phyloP scores from a whole-genome alignment of 768 basidiomycete genomes.

The Phlegmacium glaucopus region DNA sequence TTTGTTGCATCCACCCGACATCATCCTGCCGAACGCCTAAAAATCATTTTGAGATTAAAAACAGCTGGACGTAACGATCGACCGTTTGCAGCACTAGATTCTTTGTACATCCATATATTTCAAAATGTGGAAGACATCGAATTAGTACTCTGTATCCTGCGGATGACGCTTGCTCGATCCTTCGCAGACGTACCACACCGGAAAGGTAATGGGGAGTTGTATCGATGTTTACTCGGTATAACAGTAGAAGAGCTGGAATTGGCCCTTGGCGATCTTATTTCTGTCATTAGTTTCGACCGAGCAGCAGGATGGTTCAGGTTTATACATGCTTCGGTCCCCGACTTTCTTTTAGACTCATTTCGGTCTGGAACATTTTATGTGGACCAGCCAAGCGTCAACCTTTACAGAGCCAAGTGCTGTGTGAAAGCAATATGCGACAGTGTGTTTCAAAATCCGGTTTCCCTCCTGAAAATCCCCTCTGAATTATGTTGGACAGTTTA shows the following conservation, averaged over 20 bases:
- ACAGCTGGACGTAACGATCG: too few species aligned
- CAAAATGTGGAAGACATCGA: too few species aligned
- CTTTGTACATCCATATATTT: too few species aligned
- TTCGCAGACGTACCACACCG: too few species aligned
- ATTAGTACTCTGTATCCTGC: too few species aligned
- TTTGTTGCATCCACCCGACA: neutral
- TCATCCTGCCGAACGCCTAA: neutral
- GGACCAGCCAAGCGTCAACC: neutral
- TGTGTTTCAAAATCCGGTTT: neutral
- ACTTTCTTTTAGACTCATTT: neutral
- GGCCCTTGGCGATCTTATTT: neutral
- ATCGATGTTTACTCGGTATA: too few species aligned
- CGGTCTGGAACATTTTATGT: neutral
- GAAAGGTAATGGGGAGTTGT: too few species aligned
- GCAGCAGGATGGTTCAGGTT: neutral
- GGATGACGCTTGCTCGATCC: too few species aligned
- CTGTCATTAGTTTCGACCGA: neutral
- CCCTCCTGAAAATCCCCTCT: too few species aligned
- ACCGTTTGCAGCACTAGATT: too few species aligned
- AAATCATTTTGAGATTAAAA: neutral
- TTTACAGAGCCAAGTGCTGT: neutral
- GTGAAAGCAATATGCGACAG: neutral
- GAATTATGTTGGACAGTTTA: too few species aligned
- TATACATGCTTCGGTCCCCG: neutral
- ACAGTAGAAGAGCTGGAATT: neutral